Evolutionary conservation across 768 basidiomycete genomes (phyloP).

Genomic region (Tulasnella calospora): DNA sequence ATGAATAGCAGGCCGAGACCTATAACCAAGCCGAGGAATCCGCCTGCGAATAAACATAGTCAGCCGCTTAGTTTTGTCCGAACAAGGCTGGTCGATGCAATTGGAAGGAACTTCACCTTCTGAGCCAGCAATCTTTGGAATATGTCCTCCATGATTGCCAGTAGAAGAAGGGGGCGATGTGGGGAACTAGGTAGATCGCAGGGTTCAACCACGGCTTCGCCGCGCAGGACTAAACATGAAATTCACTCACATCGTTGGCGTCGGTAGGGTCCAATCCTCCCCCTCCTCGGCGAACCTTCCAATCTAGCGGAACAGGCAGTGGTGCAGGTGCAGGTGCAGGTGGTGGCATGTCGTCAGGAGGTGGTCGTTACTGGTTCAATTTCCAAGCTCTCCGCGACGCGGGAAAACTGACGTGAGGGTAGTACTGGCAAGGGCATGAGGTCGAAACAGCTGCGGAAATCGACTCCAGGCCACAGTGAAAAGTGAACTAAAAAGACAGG

Average conservation of each 20-base stretch:
- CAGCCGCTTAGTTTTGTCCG: background rate
- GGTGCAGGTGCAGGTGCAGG: background rate
- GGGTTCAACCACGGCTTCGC: background rate
- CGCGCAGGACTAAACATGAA: background rate
- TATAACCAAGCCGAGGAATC: slow-evolving; percentile 16
- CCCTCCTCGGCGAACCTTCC: background rate
- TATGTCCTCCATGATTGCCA: background rate
- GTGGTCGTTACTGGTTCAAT: slow-evolving; percentile 1
- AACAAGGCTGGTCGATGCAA: background rate
- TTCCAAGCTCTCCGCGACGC: background rate
- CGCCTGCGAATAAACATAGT: background rate
- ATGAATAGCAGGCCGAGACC: slow-evolving; percentile 24
- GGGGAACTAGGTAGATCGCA: slow-evolving; percentile 12
- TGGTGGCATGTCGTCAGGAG: slow-evolving; percentile 3
- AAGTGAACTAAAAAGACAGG: background rate
- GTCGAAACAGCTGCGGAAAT: background rate
- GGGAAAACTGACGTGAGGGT: slow-evolving; percentile 5
- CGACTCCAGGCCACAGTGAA: background rate
- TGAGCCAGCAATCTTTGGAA: slow-evolving; percentile 23
- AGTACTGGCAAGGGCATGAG: background rate
- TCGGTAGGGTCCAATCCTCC: background rate
- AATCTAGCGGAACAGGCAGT: background rate
- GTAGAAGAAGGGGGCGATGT: slow-evolving; percentile 20
- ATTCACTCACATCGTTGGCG: background rate
- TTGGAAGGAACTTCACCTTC: background rate